These are phyloP conservation scores for Metschnikowia kofuensis DNA, from an alignment of 805 yeast genomes.

Conservation along the genomic window DNA sequence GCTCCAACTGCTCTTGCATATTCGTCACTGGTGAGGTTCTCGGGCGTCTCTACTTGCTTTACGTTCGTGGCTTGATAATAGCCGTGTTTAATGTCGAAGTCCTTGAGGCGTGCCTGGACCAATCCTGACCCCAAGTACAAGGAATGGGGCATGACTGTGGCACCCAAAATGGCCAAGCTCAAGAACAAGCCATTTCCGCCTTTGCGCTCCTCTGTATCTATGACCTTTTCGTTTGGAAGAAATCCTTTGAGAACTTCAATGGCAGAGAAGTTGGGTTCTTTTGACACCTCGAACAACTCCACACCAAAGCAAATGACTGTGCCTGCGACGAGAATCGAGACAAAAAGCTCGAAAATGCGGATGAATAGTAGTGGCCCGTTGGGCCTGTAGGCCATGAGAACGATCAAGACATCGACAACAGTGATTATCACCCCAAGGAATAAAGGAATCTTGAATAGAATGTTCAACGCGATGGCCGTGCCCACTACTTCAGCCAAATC, in stretches of 20 bases:
- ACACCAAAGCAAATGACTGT: conserved; percentile 84
- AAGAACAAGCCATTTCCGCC: conserved; percentile 61
- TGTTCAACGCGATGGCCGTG: conserved; percentile 90
- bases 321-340: conserved; percentile 69
- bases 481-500: conserved; percentile 98
- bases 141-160: conserved; percentile 94
- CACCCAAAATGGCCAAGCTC: conserved; percentile 83
- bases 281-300: conserved; percentile 69
- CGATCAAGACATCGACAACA: conserved; percentile 79
- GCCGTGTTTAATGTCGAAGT: conserved; percentile 68
- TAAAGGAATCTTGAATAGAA: conserved; percentile 75
- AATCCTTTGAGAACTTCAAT: conserved; percentile 56
- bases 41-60: background rate
- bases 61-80: conserved; percentile 31
- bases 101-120: conserved; percentile 80
- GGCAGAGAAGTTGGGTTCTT: conserved; percentile 43
- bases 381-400: conserved; percentile 84
- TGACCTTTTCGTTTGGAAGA: conserved; percentile 45
- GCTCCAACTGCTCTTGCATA: conserved; percentile 11
- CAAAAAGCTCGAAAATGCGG: conserved; percentile 78
- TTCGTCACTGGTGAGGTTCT: conserved; percentile 9
- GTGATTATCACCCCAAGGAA: conserved; percentile 82
- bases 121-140: conserved; percentile 81
- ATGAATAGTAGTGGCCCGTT: conserved; percentile 75
- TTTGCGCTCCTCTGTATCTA: conserved; percentile 23